phyloP scores from a whole-genome alignment of 1,139 yeast genomes.

The Saccharomyces hybrid region DNA sequence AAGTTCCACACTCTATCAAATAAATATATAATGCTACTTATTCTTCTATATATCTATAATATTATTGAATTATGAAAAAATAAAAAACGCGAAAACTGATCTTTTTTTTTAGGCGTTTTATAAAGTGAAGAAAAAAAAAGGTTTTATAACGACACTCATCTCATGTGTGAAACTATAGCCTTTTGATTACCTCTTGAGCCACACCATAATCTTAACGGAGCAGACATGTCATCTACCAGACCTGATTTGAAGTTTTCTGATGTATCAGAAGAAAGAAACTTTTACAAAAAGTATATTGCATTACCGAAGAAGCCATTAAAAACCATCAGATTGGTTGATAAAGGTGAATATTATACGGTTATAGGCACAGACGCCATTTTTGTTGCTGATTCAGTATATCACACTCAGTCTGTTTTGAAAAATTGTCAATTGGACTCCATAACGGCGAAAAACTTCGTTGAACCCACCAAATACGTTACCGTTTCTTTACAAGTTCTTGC shows the following conservation, averaged over 20 bases:
- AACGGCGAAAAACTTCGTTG: conserved; percentile 31
- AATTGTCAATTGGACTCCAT: conserved; percentile 35
- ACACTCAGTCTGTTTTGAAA: conserved; percentile 73
- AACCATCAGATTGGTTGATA: conserved; percentile 63
- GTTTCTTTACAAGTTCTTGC: conserved; percentile 67
- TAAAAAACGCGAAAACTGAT: neutral
- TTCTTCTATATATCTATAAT: neutral
- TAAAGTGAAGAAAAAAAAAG: neutral
- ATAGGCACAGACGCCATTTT: conserved; percentile 69
- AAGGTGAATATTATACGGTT: conserved; percentile 69
- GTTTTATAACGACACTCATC: neutral
- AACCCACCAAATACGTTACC: conserved; percentile 59
- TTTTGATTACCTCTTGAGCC: neutral
- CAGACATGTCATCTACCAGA: conserved; percentile 47
- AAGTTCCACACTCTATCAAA: neutral
- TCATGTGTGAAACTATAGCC: neutral
- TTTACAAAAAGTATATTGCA: conserved; percentile 49
- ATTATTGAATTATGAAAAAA: neutral
- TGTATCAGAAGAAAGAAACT: conserved; percentile 40
- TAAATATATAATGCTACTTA: neutral
- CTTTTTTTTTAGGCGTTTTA: neutral
- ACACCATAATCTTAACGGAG: conserved; percentile 3
- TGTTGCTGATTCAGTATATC: conserved; percentile 77
- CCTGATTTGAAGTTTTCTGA: conserved; percentile 72
- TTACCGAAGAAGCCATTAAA: conserved; percentile 44